These are phyloP conservation scores for Ustilago xerochloae DNA, from an alignment of 1,284 basidiomycete genomes.

Conservation along the genomic window DNA sequence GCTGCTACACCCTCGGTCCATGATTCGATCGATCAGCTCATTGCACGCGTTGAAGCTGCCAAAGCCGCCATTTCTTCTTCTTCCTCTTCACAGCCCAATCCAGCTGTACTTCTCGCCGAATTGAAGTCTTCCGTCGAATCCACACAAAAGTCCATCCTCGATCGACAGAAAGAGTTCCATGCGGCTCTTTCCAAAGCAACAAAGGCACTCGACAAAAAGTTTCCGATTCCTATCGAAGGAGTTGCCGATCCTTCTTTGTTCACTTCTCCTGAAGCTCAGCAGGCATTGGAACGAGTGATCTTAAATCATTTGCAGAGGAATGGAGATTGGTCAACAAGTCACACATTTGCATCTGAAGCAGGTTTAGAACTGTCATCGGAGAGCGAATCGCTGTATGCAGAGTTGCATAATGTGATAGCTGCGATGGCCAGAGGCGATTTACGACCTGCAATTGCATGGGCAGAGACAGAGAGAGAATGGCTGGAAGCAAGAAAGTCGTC, in stretches of 20 bases:
- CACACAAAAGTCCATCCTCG: conserved; percentile 49
- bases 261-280: conserved; percentile 32
- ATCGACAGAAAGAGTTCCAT: conserved; percentile 59
- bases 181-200: conserved; percentile 52
- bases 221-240: conserved; percentile 53
- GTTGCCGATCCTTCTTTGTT: conserved; percentile 59
- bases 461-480: conserved; percentile 34
- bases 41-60: conserved; percentile 53
- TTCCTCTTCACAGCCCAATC: conserved; percentile 7
- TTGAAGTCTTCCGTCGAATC: conserved; percentile 38
- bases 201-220: conserved; percentile 60
- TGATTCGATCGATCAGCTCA: conserved; percentile 57
- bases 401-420: conserved; percentile 32
- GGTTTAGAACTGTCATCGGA: conserved; percentile 16
- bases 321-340: conserved; percentile 51
- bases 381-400: conserved; percentile 13
- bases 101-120: conserved; percentile 31
- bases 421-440: conserved; percentile 48
- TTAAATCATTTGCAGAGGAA: conserved; percentile 59
- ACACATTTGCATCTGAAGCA: conserved; percentile 46
- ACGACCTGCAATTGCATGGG: conserved; percentile 59
- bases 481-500: conserved; percentile 40
- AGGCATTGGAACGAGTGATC: conserved; percentile 53
- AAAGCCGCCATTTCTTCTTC: conserved; percentile 27
- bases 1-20: conserved; percentile 36